These are phyloP conservation scores for Glycine tomentella DNA, from an alignment of 306 rosid species.

Conservation along the genomic window DNA sequence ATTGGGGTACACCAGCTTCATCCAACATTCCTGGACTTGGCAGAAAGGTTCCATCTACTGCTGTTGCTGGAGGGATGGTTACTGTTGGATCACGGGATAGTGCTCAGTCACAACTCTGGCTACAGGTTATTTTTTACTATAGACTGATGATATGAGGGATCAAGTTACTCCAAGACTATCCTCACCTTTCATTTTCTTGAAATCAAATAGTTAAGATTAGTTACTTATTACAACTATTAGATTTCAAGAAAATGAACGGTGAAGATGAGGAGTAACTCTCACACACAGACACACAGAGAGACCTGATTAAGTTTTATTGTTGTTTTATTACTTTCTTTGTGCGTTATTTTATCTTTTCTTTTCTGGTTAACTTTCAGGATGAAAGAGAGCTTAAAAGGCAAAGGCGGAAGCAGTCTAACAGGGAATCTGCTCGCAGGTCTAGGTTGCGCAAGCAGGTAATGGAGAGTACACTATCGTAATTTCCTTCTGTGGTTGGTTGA, in stretches of 20 bases:
- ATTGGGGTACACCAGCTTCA: constrained; percentile 87
- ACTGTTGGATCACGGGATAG: constrained; percentile 84
- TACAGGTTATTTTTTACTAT: constrained; percentile 65
- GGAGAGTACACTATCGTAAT: background rate
- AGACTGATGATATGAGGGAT: constrained; percentile 24
- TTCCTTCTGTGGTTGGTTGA: constrained; percentile 39
- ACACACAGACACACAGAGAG: too few species aligned
- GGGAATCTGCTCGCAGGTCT: constrained; percentile 98
- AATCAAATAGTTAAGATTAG: too few species aligned
- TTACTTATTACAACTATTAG: too few species aligned
- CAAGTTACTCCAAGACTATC: background rate
- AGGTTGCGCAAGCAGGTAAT: constrained; percentile 97
- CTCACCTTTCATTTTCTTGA: too few species aligned
- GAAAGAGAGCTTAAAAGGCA: constrained; percentile 97
- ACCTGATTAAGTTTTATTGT: too few species aligned
- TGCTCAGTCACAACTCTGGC: constrained; percentile 89
- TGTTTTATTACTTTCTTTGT: too few species aligned
- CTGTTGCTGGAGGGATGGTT: constrained; percentile 81
- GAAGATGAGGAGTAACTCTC: too few species aligned
- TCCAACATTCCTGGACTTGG: constrained; percentile 69
- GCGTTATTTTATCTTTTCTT: background rate
- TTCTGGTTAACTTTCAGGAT: constrained; percentile 63
- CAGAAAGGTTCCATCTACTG: constrained; percentile 87
- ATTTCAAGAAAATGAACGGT: too few species aligned
- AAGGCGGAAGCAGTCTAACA: constrained; percentile 94